Percentiles rank a stretch among this genome's conserved stretches.
Evolutionary conservation across 148 eudicot genomes (phyloP).

Genomic region (Fagopyrum homotropicum): DNA sequence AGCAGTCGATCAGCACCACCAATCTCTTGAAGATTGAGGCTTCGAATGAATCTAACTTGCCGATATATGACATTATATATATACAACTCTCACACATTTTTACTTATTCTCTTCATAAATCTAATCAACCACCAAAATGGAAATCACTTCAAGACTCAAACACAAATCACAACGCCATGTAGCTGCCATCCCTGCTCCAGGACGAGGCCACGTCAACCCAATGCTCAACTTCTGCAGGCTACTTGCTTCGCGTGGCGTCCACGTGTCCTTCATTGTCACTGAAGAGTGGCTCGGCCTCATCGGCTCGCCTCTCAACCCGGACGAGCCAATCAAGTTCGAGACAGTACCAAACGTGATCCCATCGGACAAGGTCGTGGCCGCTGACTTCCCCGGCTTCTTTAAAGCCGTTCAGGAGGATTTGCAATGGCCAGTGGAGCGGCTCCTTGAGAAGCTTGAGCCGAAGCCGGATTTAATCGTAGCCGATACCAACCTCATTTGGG

Average conservation of each 20-base stretch:
- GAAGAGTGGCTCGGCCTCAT: slow-evolving; percentile 7
- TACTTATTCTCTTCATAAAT: background rate
- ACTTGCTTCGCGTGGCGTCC: background rate
- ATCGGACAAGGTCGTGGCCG: slow-evolving; percentile 16
- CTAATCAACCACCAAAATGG: background rate
- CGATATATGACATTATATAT: too few relatives aligned
- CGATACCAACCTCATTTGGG: slow-evolving; percentile 26
- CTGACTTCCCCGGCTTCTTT: slow-evolving; percentile 19
- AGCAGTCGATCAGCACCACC: too few relatives aligned
- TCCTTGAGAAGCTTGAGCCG: slow-evolving; percentile 19
- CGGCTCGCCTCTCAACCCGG: background rate
- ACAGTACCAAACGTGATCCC: slow-evolving; percentile 13
- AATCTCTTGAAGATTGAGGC: too few relatives aligned
- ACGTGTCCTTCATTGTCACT: background rate
- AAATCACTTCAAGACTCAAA: background rate
- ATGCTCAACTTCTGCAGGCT: slow-evolving; percentile 5
- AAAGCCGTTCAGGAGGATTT: slow-evolving; percentile 16
- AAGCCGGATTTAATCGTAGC: slow-evolving; percentile 20
- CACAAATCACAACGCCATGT: background rate
- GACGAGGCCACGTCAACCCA: slow-evolving; percentile 9
- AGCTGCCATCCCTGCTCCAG: background rate
- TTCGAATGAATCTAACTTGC: too few relatives aligned
- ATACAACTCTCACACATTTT: too few relatives aligned
- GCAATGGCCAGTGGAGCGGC: slow-evolving; percentile 26
- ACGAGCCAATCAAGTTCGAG: background rate